Evolutionary conservation across 1,284 basidiomycete species (phyloP).

Genomic region (Cryptococcus floricola): DNA sequence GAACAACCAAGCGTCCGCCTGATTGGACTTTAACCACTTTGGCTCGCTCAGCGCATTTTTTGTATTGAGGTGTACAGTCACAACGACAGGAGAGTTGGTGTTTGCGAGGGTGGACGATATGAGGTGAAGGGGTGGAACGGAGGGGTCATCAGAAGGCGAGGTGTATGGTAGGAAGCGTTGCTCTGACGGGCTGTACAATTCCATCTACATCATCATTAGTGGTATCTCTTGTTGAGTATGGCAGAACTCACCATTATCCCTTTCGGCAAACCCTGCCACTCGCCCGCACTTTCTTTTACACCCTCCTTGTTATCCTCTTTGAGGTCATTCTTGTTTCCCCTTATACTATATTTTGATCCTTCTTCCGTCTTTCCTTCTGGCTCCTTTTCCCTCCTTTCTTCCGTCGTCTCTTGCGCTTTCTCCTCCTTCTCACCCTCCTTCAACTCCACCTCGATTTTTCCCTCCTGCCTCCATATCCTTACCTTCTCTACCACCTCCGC

Average conservation of each 20-base stretch:
- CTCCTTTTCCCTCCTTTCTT: neutral
- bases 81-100: constrained; percentile 27
- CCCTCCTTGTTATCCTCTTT: constrained; percentile 11
- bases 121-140: constrained; percentile 9
- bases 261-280: constrained; percentile 24
- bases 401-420: constrained; percentile 18
- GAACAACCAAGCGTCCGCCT: constrained; percentile 86
- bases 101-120: neutral
- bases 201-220: constrained; percentile 30
- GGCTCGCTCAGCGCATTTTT: constrained; percentile 85
- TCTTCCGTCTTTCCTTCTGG: constrained; percentile 1
- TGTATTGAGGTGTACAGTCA: constrained; percentile 68
- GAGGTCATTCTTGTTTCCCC: too few relatives aligned
- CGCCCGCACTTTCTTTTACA: neutral
- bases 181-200: constrained; percentile 41
- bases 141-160: neutral
- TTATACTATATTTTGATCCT: too few relatives aligned
- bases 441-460: constrained; percentile 76
- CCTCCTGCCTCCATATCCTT: constrained; percentile 73
- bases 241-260: constrained; percentile 45
- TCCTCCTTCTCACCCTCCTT: constrained; percentile 49
- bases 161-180: constrained; percentile 39
- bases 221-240: constrained; percentile 35
- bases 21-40: constrained; percentile 91
- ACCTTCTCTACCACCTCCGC: constrained; percentile 78